Evolutionary conservation across 176 grass and related monocot genomes (phyloP), one percentile per base, ranked within the genome.

Genomic region (Oryza longistaminata): DNA sequence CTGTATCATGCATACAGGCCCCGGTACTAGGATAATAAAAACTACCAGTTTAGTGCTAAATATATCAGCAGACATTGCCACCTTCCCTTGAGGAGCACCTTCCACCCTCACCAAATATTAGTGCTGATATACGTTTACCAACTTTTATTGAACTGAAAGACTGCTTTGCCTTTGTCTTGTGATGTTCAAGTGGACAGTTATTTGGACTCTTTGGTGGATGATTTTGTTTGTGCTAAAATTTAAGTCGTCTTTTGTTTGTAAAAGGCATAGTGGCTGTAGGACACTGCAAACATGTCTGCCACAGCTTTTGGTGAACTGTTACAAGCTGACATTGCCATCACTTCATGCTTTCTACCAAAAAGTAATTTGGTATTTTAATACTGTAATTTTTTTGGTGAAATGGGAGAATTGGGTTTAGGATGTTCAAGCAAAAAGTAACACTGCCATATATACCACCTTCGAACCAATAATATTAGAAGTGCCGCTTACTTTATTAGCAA

Each of bases 171-270:
- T 40, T 80, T 68, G 78, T 48, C 50, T 69, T 40, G 49, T 85
- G 50, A 76, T 64, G 27, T 81, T 81, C 43, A 87, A 61, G 42
- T 76, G 43, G 74, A 27, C 19, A 76, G 16, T 48, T 45, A 48
- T 78, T 1, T 21, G 34, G 31, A 45, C 39, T 42, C 67, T 39
- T 81, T 81, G 62, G 50, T 80, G 39, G 52, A 66, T 34, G 19
- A 66, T 64, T 52, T 81, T 62, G 22, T 31, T 11, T 76, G 40
- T 64, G 19, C 44, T 64, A 85, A 5, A 60, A 45, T 64, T 68
- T 66, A 26, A 64, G 25, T 68, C 24, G 16, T 83, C 29, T 40
- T 21, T 12, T 22, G 3, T 52, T 77, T n/a, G 43, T 58, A n/a
- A 27, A 85, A 78, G 12, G 7, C 17, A 62, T 71, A 78, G 44